phyloP scores from a whole-genome alignment of 2,329 filamentous ascomycete species.

The Cephalotrichum gorgonifer region DNA sequence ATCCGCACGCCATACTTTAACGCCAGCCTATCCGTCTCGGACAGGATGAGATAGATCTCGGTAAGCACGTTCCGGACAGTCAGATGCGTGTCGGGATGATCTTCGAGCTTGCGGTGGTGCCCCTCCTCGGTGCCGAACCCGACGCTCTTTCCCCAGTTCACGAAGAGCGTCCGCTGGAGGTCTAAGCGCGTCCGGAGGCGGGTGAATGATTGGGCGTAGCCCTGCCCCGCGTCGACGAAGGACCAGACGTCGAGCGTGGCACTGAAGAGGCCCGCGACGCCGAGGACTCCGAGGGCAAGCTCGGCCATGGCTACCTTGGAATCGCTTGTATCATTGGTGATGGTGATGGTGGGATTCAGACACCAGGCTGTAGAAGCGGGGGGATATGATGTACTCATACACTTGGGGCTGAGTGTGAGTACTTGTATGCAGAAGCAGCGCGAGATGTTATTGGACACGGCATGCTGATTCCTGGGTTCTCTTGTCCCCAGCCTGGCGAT shows the following conservation, averaged over 20 bases:
- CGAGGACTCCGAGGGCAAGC: constrained; percentile 1
- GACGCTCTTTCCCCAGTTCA: constrained; percentile 6
- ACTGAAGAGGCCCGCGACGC: constrained; percentile 4
- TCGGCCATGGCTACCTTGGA: constrained; percentile 2
- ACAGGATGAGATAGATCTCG: constrained; percentile 1
- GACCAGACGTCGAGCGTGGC: constrained; percentile 3
- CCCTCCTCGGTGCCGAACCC: constrained; percentile 2
- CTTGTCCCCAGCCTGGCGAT: no score
- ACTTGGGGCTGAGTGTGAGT: no score
- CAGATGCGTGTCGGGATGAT: background rate
- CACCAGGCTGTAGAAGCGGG: no score
- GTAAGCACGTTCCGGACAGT: background rate
- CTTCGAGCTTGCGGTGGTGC: constrained; percentile 2
- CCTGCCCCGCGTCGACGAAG: constrained; percentile 6
- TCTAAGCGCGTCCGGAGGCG: constrained; percentile 3
- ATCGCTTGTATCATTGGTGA: no score
- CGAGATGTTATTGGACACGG: no score
- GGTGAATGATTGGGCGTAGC: background rate
- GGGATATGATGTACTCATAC: no score
- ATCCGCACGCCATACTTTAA: background rate
- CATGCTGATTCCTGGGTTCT: no score
- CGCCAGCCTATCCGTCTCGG: constrained; percentile 2
- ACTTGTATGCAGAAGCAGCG: no score
- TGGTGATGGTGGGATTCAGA: no score
- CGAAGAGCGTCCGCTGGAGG: constrained; percentile 4